Evolutionary conservation across 106 monocot genomes (phyloP), one percentile per base, ranked within the genome.

Genomic region (Hemerocallis citrina): DNA sequence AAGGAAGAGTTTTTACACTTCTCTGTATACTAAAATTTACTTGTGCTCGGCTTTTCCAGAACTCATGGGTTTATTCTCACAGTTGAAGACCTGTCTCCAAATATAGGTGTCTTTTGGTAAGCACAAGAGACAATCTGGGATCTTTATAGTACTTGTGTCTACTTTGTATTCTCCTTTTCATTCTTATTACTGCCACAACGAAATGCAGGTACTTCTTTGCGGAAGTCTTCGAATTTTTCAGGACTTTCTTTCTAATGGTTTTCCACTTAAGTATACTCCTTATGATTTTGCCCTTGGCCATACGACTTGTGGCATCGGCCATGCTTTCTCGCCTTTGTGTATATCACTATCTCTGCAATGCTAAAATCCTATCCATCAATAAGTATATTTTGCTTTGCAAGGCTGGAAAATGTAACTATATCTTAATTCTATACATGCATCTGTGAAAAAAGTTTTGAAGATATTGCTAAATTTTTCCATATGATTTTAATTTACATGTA

Each of bases 61-160:
- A 95, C 90, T 8, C 76, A 86, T 75, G 95, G 95, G 41, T 95
- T 95, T 84, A 86, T 87, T 74, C 80, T 95, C 37, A 74, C 77
- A 20, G 90, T 95, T 8, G 78, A 86, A 69, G 95, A 95, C 76
- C 74, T 95, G 34, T 86, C 95, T 5, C 95, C 95, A 72, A 90
- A 95, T 74, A 75, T 86, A 32, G 85, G 85, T 61, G 68, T 86
- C 42, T 39, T 77, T 35, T 86, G 85, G 81, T 86, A 46, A 71
- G 77, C 29, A 55, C 11, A 55, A 68, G 5, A 52, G 44, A 42
- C 33, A 68, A 17, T 54, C 29, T n/a, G 10, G 54, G 31, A 54
- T 54, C 29, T 54, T 1, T 5, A 52, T n/a, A 7, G n/a, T 54
- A 54, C 31, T 17, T 15, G 3, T 39, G 14, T 40, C 0, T 24